Evolutionary conservation across 2,329 filamentous ascomycete species (phyloP), one percentile per base, ranked within the genome.

Genomic region (Colletotrichum paranaense): DNA sequence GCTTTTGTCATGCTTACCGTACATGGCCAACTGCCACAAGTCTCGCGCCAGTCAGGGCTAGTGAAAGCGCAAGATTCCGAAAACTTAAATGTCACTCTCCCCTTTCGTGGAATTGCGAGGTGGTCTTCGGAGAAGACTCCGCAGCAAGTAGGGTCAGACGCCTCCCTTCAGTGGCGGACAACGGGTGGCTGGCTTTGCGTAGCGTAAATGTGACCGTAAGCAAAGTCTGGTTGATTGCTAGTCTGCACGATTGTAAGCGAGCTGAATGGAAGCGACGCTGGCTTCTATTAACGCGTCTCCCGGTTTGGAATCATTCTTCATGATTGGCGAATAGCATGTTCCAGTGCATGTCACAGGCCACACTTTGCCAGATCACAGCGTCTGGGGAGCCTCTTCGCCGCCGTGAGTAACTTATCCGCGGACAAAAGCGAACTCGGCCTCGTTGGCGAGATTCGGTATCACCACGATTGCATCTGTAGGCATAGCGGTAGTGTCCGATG

Each of bases 1-100:
- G 42, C 28, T 60, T 60, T 73, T 69, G 70, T 69, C 59, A 59
- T 59, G 70, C 70, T 70, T 63, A 69, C 59, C 22, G 53, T 22
- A 64, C 32, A 49, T 42, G 24, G 30, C 19, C 14, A 16, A 24
- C 42, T 28, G 59, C 35, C 22, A 38, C 38, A 30, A 26, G 30
- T 19, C 24, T 38, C 12, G 38, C 62, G 30, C 62, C 46, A 26
- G 16, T 42, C n/a, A 12, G 28, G n/a, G 28, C 46, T 53, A 63
- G 35, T 16, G 28, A 22, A 24, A 63, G 46, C 4, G 46, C 46
- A n/a, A 19, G 7, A 49, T 8, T 22, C n/a, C 52, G 46, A 63
- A 63, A 63, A 68, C 58, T 42, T 58, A 63, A 63, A 63, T 35
- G 16, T 28, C 26, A 26, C 26, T 26, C 28, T n/a, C 12, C 24